A percentile compares a stretch with the other conserved stretches of the same genome.
Conservation (phyloP, 495 filamentous ascomycete species). For the Cetradonia linearis region DNA sequence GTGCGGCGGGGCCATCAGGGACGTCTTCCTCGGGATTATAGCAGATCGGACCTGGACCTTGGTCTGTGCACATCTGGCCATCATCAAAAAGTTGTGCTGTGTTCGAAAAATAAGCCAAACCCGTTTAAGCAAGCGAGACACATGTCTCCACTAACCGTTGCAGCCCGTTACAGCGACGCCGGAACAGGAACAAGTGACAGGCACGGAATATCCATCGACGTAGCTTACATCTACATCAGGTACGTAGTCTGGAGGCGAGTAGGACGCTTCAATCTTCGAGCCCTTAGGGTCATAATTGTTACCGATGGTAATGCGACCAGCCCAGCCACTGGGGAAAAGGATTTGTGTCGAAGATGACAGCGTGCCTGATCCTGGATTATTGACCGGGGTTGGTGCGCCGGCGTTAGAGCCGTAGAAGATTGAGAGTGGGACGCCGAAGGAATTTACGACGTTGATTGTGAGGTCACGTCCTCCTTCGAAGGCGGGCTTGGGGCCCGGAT, state of each 20-base stretch:
- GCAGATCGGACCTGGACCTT: constrained; percentile 18
- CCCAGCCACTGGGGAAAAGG: constrained; percentile 13
- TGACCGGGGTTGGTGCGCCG: constrained; percentile 17
- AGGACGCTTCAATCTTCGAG: constrained; percentile 21
- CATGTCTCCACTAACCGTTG: constrained; percentile 10
- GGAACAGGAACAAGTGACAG: constrained; percentile 23
- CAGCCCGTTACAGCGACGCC: constrained; percentile 24
- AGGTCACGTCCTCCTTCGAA: constrained; percentile 11
- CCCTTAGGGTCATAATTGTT: constrained; percentile 14
- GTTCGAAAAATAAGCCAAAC: not conserved
- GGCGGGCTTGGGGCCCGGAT: constrained; percentile 4
- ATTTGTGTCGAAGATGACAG: constrained; percentile 16
- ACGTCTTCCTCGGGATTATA: constrained; percentile 18
- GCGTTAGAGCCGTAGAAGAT: constrained; percentile 20
- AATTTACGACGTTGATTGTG: constrained; percentile 18
- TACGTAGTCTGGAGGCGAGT: constrained; percentile 5
- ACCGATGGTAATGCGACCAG: constrained; percentile 19
- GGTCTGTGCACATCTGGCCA: constrained; percentile 20
- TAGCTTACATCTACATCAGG: constrained; percentile 21
- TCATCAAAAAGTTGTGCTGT: constrained; percentile 18
- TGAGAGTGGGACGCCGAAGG: constrained; percentile 9
- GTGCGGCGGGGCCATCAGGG: constrained; percentile 12
- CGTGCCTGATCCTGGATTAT: constrained; percentile 15
- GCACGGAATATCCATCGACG: constrained; percentile 25
- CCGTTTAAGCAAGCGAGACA: not conserved